phyloP scores from a whole-genome alignment of 2,329 filamentous ascomycete species.

The Elsinoe fawcettii region DNA sequence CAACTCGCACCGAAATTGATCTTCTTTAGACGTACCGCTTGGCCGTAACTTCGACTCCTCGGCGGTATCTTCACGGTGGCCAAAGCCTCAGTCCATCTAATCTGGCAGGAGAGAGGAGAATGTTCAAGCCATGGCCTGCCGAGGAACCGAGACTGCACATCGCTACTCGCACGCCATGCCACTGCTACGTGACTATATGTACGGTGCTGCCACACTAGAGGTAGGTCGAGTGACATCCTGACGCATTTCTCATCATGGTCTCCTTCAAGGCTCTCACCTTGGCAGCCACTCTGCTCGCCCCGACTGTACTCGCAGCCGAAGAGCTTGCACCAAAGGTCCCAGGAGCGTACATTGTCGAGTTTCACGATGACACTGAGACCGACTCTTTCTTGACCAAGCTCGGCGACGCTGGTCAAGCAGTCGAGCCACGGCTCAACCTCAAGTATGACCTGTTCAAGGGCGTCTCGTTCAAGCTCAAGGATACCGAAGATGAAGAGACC shows the following conservation, averaged over 20 bases:
- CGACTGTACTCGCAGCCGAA: background rate
- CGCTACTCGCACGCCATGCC: background rate
- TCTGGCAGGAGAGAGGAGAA: conserved; percentile 4
- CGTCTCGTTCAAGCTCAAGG: conserved; percentile 21
- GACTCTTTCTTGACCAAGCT: conserved; percentile 17
- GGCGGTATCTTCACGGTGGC: background rate
- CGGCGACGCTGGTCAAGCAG: conserved; percentile 17
- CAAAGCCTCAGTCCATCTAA: background rate
- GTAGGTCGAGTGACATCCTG: background rate
- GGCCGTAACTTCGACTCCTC: background rate
- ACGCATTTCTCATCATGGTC: background rate
- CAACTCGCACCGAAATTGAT: background rate
- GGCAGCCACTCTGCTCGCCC: conserved; percentile 3
- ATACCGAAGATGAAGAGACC: conserved; percentile 19
- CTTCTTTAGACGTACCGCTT: background rate
- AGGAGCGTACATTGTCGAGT: conserved; percentile 22
- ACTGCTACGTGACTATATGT: background rate
- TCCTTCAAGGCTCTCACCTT: background rate
- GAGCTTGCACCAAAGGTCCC: conserved; percentile 17
- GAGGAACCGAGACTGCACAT: background rate
- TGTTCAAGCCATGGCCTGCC: background rate
- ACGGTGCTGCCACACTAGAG: background rate
- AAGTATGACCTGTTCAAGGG: conserved; percentile 21
- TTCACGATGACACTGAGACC: conserved; percentile 17
- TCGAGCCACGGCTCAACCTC: conserved; percentile 21